Percentiles rank a stretch among this genome's conserved stretches.
phyloP scores from a whole-genome alignment of 2,329 filamentous ascomycete genomes.

The Botrytis sinoallii region DNA sequence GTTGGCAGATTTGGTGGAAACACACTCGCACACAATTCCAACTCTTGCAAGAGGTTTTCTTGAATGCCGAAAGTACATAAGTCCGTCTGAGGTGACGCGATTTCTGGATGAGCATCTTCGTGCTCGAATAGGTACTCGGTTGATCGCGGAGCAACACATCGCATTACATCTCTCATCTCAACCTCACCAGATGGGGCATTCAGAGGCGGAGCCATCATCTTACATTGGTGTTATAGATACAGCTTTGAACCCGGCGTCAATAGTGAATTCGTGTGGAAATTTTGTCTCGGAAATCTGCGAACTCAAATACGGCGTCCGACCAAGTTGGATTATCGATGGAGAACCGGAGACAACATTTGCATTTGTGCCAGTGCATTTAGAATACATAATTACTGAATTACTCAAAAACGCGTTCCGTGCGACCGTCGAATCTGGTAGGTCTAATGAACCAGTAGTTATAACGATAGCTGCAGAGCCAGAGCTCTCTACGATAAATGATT shows the following conservation, averaged over 20 bases:
- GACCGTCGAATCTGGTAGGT: constrained; percentile 79
- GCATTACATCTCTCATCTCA: constrained; percentile 76
- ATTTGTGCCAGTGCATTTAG: constrained; percentile 91
- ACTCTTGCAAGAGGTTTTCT: constrained; percentile 88
- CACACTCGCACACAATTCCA: constrained; percentile 91
- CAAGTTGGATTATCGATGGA: constrained; percentile 76
- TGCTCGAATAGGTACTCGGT: constrained; percentile 85
- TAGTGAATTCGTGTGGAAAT: constrained; percentile 79
- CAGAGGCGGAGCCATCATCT: constrained; percentile 43
- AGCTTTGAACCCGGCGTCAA: constrained; percentile 73
- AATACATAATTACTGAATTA: constrained; percentile 95
- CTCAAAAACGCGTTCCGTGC: constrained; percentile 96
- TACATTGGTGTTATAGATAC: constrained; percentile 98
- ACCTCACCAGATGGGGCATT: constrained; percentile 61
- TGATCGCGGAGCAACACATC: constrained; percentile 96
- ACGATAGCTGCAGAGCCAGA: constrained; percentile 72
- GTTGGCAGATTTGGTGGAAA: constrained; percentile 91
- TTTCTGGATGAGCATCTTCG: constrained; percentile 94
- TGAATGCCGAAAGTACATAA: constrained; percentile 89
- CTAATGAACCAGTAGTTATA: constrained; percentile 79
- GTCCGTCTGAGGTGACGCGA: constrained; percentile 73
- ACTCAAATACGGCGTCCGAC: constrained; percentile 87
- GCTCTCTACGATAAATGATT: constrained; percentile 14
- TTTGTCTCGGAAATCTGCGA: constrained; percentile 97
- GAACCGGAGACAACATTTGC: constrained; percentile 86